Conservation (phyloP, 352 stramenopile genomes). For the Phytophthora litchii region DNA sequence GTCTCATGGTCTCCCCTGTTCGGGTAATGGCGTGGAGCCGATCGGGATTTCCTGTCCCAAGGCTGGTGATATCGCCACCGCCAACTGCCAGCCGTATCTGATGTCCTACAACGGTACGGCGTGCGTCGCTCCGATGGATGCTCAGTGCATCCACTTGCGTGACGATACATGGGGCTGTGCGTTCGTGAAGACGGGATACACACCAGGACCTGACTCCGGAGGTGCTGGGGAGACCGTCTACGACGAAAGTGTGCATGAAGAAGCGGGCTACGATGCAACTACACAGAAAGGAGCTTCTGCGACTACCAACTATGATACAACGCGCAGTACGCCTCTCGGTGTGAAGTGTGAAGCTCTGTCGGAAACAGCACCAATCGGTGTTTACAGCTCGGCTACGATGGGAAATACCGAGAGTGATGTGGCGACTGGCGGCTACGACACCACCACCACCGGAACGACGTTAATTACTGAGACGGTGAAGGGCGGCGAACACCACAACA, state of each 20-base stretch:
- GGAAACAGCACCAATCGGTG: too few species aligned
- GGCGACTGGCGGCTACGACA: not conserved
- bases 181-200: constrained; percentile 19
- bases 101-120: constrained; percentile 28
- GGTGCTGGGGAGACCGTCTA: not conserved
- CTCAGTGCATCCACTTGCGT: constrained; percentile 18
- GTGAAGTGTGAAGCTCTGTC: not conserved
- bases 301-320: not conserved
- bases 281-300: not conserved
- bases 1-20: constrained; percentile 25
- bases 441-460: not conserved
- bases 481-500: too few species aligned
- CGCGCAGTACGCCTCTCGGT: not conserved
- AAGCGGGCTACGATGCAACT: too few species aligned
- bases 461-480: too few species aligned
- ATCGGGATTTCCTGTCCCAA: constrained; percentile 15
- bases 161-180: constrained; percentile 21
- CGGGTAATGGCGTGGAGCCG: constrained; percentile 17
- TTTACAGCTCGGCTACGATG: not conserved
- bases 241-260: not conserved
- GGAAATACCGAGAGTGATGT: not conserved
- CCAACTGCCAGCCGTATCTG: constrained; percentile 22
- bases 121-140: constrained; percentile 30
- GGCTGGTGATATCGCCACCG: constrained; percentile 25
- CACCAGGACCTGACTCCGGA: too few species aligned